Percentiles rank a stretch among this genome's conserved stretches.
Conservation (phyloP, 1,139 yeast genomes). For the Diutina ranongensis region DNA sequence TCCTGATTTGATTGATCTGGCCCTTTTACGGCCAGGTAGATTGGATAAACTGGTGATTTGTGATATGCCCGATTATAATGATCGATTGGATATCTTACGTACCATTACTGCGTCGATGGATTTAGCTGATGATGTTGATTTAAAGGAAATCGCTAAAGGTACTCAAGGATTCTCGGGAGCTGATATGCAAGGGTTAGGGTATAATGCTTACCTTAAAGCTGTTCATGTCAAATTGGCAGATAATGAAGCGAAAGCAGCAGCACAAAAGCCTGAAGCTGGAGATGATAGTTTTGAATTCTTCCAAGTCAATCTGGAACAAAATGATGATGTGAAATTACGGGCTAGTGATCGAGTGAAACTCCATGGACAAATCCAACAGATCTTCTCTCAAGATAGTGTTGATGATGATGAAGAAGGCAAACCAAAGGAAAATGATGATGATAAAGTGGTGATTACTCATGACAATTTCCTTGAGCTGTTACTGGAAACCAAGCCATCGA, state of each 20-base stretch:
- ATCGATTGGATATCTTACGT: constrained; percentile 60
- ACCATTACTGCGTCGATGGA: constrained; percentile 52
- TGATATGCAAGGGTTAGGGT: constrained; percentile 84
- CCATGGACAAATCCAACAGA: constrained; percentile 35
- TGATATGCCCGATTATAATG: constrained; percentile 66
- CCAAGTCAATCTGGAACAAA: constrained; percentile 23
- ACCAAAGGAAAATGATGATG: constrained; percentile 9
- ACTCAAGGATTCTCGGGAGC: constrained; percentile 90
- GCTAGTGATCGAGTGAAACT: constrained; percentile 35
- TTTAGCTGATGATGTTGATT: constrained; percentile 32
- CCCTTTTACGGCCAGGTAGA: constrained; percentile 89
- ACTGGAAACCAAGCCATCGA: constrained; percentile 75
- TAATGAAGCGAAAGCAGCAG: constrained; percentile 13
- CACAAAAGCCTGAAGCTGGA: not conserved
- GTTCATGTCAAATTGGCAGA: constrained; percentile 67
- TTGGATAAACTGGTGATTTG: constrained; percentile 86
- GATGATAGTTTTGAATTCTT: constrained; percentile 19
- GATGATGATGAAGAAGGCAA: constrained; percentile 6
- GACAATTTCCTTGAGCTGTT: constrained; percentile 55
- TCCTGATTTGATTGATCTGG: constrained; percentile 93
- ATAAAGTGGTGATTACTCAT: constrained; percentile 29
- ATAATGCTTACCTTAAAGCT: constrained; percentile 85
- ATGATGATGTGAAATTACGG: constrained; percentile 21
- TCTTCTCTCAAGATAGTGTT: constrained; percentile 13
- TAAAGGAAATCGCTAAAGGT: constrained; percentile 41